phyloP scores from a whole-genome alignment of 441 rosid genomes.

The Raphanus hybrid region DNA sequence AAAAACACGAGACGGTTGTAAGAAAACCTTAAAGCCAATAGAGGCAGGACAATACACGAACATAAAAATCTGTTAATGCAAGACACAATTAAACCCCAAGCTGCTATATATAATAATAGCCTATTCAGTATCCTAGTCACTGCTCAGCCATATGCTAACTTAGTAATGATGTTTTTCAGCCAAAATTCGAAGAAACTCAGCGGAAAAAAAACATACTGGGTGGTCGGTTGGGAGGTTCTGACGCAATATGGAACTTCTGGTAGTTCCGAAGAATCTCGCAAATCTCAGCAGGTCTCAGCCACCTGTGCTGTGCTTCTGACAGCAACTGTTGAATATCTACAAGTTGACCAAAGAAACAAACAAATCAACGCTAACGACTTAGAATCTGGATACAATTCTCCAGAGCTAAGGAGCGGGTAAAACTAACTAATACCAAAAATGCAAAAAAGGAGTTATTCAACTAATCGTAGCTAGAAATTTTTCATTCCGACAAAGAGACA shows the following conservation, averaged over 20 bases:
- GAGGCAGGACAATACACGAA: constrained; percentile 3
- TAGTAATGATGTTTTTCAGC: constrained; percentile 15
- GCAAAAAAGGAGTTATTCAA: too few species aligned
- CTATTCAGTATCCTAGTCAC: background rate
- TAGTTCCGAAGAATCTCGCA: constrained; percentile 89
- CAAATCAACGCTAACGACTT: too few species aligned
- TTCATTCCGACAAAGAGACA: too few species aligned
- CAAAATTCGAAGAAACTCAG: background rate
- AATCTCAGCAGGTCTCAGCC: constrained; percentile 98
- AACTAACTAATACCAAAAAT: too few species aligned
- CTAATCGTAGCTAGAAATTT: too few species aligned
- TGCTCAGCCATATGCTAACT: background rate
- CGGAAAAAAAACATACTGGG: constrained; percentile 61
- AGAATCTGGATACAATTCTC: too few species aligned
- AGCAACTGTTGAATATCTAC: constrained; percentile 59
- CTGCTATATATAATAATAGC: background rate
- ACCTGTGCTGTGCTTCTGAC: constrained; percentile 86
- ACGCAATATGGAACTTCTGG: constrained; percentile 73
- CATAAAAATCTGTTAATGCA: background rate
- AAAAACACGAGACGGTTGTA: constrained; percentile 7
- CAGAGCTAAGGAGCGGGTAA: too few species aligned
- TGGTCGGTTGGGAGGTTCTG: constrained; percentile 85
- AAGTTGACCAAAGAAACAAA: too few species aligned
- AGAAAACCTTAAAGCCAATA: constrained; percentile 20
- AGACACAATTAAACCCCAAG: constrained; percentile 2